A percentile compares a stretch with the other conserved stretches of the same genome.
Evolutionary conservation across 164 flowering plant genomes (phyloP).

Genomic region (Nelumbo lutea): DNA sequence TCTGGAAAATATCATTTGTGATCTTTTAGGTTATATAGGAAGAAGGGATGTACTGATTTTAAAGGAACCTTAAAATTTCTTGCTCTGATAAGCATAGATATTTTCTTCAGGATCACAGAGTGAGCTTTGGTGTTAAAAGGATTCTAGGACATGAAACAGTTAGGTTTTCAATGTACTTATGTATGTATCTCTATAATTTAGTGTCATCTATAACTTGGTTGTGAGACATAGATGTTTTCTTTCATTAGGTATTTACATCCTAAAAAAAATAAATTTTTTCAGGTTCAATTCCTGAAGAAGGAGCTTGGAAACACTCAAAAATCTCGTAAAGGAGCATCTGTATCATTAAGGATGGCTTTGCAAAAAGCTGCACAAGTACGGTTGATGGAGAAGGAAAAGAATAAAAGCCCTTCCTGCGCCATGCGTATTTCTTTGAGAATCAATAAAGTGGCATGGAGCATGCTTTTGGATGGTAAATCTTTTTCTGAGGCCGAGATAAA

Average conservation of each 20-base stretch:
- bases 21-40: too few relatives aligned
- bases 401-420: constrained; percentile 95
- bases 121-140: too few relatives aligned
- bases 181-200: too few relatives aligned
- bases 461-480: constrained; percentile 95
- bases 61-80: too few relatives aligned
- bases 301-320: constrained; percentile 64
- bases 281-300: constrained; percentile 82
- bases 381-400: constrained; percentile 95
- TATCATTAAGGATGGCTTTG: constrained; percentile 72
- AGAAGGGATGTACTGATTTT: too few relatives aligned
- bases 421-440: constrained; percentile 96
- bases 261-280: constrained; percentile 11
- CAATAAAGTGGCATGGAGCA: constrained; percentile 92
- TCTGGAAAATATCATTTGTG: too few relatives aligned
- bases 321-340: constrained; percentile 77
- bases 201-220: too few relatives aligned
- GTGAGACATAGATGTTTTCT: too few relatives aligned
- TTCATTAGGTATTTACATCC: background rate
- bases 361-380: constrained; percentile 93
- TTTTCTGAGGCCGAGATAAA: constrained; percentile 99
- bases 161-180: too few relatives aligned
- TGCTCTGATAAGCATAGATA: too few relatives aligned
- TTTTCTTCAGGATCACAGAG: too few relatives aligned
- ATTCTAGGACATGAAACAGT: too few relatives aligned